Percentiles rank a stretch among this genome's conserved stretches.
Conservation (phyloP, 75 land plant species). For the Pinus tabuliformis region DNA sequence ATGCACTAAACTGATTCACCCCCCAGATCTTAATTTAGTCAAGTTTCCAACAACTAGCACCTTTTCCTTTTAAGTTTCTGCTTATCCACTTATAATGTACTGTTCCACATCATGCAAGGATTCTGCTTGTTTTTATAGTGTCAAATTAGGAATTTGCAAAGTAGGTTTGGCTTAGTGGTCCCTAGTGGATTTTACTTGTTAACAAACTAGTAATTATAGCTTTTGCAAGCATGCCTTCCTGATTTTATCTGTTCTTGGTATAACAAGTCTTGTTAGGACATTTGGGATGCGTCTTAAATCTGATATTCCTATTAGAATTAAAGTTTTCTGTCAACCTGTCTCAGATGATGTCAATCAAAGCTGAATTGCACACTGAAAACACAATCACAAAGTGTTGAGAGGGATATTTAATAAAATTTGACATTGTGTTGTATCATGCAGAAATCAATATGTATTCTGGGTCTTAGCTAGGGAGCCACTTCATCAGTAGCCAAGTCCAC, state of each 20-base stretch:
- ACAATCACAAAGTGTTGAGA: not conserved
- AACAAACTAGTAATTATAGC: not conserved
- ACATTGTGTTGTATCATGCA: not conserved
- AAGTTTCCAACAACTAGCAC: not conserved
- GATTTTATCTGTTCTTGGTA: not conserved
- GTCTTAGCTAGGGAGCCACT: not conserved
- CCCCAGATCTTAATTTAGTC: too few species aligned
- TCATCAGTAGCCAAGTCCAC: not conserved
- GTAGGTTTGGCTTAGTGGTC: not conserved
- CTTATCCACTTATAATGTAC: not conserved
- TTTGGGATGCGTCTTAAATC: not conserved
- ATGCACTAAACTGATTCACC: too few species aligned
- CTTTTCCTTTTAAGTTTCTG: not conserved
- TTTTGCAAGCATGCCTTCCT: not conserved
- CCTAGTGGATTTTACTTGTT: not conserved
- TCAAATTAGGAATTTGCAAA: not conserved
- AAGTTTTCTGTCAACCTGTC: not conserved
- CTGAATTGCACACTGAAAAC: not conserved
- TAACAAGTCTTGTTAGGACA: not conserved
- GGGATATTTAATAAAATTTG: not conserved
- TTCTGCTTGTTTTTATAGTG: not conserved
- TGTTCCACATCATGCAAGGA: not conserved
- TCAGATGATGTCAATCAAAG: not conserved
- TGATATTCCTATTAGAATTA: not conserved
- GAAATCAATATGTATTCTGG: not conserved